These are phyloP conservation scores for Citrus australasica DNA, from an alignment of 345 rosid species.

Conservation along the genomic window DNA sequence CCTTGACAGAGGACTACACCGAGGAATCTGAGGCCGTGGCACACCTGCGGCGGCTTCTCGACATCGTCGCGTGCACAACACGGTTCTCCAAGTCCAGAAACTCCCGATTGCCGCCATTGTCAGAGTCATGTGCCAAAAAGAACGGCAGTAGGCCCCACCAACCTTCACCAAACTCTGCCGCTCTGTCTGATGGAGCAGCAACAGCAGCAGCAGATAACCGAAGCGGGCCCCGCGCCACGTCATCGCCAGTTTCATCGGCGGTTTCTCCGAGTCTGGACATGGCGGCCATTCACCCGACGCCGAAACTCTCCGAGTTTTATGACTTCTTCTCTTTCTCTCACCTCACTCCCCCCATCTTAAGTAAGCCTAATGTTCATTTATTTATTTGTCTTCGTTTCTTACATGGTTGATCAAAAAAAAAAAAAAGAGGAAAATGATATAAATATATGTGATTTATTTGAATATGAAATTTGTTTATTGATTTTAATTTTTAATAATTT, in stretches of 20 bases:
- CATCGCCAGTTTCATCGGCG: constrained; percentile 27
- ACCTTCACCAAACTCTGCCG: neutral
- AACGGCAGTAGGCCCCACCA: constrained; percentile 1
- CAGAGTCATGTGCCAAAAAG: constrained; percentile 36
- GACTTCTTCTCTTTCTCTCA: no score
- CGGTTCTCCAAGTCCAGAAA: constrained; percentile 42
- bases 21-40: constrained; percentile 44
- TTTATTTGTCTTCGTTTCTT: no score
- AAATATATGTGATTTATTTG: neutral
- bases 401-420: no score
- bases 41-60: constrained; percentile 63
- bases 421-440: neutral
- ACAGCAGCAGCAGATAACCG: neutral
- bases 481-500: neutral
- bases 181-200: constrained; percentile 2
- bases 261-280: constrained; percentile 45
- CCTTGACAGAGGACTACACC: constrained; percentile 44
- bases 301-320: no score
- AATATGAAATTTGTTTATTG: neutral
- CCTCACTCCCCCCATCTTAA: no score
- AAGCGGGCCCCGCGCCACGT: neutral
- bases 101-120: constrained; percentile 15
- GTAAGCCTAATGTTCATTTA: no score
- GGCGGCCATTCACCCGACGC: constrained; percentile 44
- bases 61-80: constrained; percentile 62